These are phyloP conservation scores for Solanum hybrid DNA, from an alignment of 305 asterid genomes.

Conservation along the genomic window DNA sequence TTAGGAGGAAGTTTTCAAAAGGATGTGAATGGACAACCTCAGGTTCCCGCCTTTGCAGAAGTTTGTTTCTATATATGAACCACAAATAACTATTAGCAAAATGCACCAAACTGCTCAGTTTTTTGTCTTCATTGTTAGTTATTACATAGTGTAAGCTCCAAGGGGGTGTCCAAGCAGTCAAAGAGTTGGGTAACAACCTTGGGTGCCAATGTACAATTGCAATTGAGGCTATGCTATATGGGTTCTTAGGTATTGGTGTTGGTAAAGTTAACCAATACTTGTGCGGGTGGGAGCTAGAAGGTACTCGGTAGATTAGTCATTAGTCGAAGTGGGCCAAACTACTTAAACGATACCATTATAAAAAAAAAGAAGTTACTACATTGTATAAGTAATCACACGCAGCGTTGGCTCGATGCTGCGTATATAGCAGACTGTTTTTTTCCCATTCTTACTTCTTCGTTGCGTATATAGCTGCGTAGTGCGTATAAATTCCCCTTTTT, in stretches of 20 bases:
- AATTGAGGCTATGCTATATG: not conserved
- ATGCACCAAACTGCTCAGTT: not conserved
- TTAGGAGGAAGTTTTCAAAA: not conserved
- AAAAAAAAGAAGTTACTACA: not conserved
- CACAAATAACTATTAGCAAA: not conserved
- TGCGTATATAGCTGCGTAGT: too few relatives aligned
- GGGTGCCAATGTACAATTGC: not conserved
- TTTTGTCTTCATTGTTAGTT: not conserved
- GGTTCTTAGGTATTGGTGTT: not conserved
- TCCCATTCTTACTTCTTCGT: not conserved
- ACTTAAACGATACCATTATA: not conserved
- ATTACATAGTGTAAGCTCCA: not conserved
- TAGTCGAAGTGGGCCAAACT: not conserved
- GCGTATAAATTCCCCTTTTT: not conserved
- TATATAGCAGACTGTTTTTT: not conserved
- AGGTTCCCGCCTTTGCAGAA: not conserved
- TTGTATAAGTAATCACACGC: not conserved
- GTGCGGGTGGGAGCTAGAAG: not conserved
- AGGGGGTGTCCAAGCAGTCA: not conserved
- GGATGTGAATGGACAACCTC: not conserved
- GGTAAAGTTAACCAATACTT: not conserved
- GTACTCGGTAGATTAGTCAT: not conserved
- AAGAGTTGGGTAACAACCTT: not conserved
- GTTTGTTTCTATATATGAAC: not conserved
- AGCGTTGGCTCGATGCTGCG: not conserved